Evolutionary conservation across 1,284 basidiomycete species (phyloP), one percentile per base, ranked within the genome.

Genomic region (Mycosarcoma mackinlayi): DNA sequence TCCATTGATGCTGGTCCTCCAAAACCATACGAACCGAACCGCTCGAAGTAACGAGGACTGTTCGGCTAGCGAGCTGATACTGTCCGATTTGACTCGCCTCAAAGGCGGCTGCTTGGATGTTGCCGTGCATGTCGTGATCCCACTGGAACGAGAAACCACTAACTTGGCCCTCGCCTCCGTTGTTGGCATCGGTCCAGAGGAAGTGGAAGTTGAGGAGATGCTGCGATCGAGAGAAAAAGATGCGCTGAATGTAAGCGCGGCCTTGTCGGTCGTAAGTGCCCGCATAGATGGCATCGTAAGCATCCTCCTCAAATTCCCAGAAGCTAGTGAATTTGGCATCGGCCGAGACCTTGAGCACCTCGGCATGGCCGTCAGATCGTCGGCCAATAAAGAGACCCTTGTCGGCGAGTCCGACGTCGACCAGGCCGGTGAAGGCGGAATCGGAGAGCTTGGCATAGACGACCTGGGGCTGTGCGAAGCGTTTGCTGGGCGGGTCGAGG

Each of bases 21-120:
- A 89, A 85, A 88, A 91, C 91, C 10, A 91, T 84, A 73, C 93
- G 92, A 10, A 96, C 78, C 0, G 91, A 86, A 10, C 93, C 93
- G 0, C 90, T 91, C 6, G 88, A 88, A 0, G 92, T 93, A 1
- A 89, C 89, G 31, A 93, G 60, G 16, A 90, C 83, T 4, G 89
- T 71, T 14, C 88, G 87, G 4, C 86, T 83, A 9, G 86, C 77
- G 16, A 88, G 81, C 46, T 82, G 83, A 56, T 83, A 82, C 48
- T 84, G 83, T 58, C 82, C 78, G 13, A 85, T 83, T 61, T 85
- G 86, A 16, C 85, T 85, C 1, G 86, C 86, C 52, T 88, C 88
- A 46, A 90, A 83, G 41, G 72, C 65, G 37, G 73, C 69, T 14
- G 78, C 72, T 18, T 69, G 84, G 42, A 95, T 87, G 13, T 88